A percentile compares a stretch with the other conserved stretches of the same genome.
phyloP scores from a whole-genome alignment of 257 asterid species.

The Solanum sejunctum region DNA sequence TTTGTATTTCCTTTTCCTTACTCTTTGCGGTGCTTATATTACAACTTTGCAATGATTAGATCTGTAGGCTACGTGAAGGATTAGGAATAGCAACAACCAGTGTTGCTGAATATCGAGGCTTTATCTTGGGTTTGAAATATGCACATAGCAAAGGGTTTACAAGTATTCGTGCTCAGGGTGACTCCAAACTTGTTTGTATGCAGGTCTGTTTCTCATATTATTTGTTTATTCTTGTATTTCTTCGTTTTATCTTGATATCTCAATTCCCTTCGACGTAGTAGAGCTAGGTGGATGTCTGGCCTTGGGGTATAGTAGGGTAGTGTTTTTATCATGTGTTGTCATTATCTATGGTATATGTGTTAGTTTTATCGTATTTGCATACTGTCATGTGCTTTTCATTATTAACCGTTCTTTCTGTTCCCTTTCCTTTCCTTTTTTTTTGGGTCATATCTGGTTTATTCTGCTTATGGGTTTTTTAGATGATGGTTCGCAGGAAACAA shows the following conservation, averaged over 20 bases:
- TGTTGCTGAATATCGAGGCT: conserved; percentile 9
- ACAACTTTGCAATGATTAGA: not conserved
- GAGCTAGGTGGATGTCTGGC: too few species aligned
- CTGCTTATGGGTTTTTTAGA: too few species aligned
- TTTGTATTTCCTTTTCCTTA: not conserved
- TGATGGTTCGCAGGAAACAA: too few species aligned
- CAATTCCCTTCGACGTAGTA: too few species aligned
- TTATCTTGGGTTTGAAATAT: conserved; percentile 11
- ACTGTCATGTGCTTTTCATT: too few species aligned
- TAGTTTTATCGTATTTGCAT: too few species aligned
- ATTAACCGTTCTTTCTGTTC: too few species aligned
- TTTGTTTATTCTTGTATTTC: not conserved
- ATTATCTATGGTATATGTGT: too few species aligned
- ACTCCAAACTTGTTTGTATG: conserved; percentile 14
- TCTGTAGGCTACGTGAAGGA: conserved; percentile 12
- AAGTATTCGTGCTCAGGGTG: conserved; percentile 11
- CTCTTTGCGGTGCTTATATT: not conserved
- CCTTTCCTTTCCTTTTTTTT: too few species aligned
- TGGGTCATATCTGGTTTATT: too few species aligned
- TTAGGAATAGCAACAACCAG: conserved; percentile 9
- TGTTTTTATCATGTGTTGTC: too few species aligned
- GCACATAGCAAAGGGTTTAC: conserved; percentile 14
- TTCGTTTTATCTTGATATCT: not conserved
- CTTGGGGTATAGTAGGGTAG: too few species aligned
- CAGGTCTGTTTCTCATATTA: not conserved